Evolutionary conservation across 2,329 filamentous ascomycete species (phyloP), one percentile per base, ranked within the genome.

Genomic region (Cytospora chrysosperma): DNA sequence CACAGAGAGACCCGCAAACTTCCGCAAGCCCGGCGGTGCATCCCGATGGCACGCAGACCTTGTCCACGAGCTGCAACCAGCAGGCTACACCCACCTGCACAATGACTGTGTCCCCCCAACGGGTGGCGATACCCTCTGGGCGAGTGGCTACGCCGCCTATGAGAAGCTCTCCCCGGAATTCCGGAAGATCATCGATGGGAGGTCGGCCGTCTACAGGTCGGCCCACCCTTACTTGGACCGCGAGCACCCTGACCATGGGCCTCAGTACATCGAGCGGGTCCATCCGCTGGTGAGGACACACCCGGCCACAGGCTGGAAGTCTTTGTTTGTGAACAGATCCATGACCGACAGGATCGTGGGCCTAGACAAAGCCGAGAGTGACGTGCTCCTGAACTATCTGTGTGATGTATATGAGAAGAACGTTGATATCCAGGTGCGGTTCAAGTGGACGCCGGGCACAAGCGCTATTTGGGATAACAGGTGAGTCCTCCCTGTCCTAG

Each of bases 101-200:
- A 89, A 89, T 61, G 88, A 90, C 71, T 87, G 86, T 0, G 79
- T 91, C 0, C 87, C 88, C 0, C 79, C 79, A 0, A 71, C 85
- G 0, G 89, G 89, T 1, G 89, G 89, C 13, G 89, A 92, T 72
- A 91, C 89, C 0, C 81, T 91, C 0, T 92, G 89, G 88, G 86
- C 88, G 0, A 86, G 82, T 63, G 88, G 88, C 1, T 91, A 91
- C 70, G 78, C 84, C 0, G 88, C 88, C 0, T 92, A 92, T 68
- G 88, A 90, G 74, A 91, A 91, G 75, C 80, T 91, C 0, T 89
- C 86, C 1, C 89, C 88, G 0, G 83, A 78, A 2, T 91, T 92
- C 76, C 86, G 88, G 49, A 84, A 84, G 71, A 84, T 91, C 59
- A 88, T 91, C 65, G 88, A 91, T 69, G 88, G 88, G 7, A 82